Base-by-base conservation (phyloP, 208 protist species). In the Trypanosoma melophagium region DNA sequence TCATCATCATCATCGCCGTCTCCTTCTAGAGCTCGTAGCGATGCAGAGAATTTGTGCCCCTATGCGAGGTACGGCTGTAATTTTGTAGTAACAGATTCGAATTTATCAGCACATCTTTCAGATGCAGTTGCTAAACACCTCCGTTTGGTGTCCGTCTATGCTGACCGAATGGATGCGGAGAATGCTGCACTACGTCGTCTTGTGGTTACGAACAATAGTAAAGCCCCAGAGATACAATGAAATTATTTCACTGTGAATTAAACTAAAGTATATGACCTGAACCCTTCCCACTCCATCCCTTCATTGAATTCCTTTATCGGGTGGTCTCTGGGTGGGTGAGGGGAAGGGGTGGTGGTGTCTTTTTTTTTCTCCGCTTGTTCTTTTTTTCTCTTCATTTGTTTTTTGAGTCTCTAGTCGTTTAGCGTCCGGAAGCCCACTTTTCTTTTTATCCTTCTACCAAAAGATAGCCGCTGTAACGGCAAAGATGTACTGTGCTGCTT, bases 1-100 rank as follows among this genome's bases (percentile, higher is more conserved):
- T 28, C 22, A 17, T 28, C 40, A 42, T 60, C 62, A 44, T n/a
- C 50, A 52, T 25, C 28, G 55, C 41, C 35, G 45, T 25, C 54
- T 31, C 19, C n/a, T 42, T n/a, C 45, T 56, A 25, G 21, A 21
- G 16, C 14, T 45, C 47, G 35, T 2, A 47, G 47, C 19, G 57
- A 38, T 24, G 40, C 10, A 21, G 44, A 53, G 16, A 28, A 28
- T 19, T 51, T 79, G 1, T 93, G 87, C 74, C 87, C 87, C 0
- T 93, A 93, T 70, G 70, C 81, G 12, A 68, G 80, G 31, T 93
- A 87, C 58, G 87, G 87, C 50, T 93, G 87, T 70, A 66, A 59
- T 12, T 65, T 74, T 28, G 77, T 63, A 57, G 74, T 90, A 25
- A 77, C 80, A n/a, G 70, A 70, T 10, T 58, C 76, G 17, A 80